phyloP scores from a whole-genome alignment of 2,329 filamentous ascomycete genomes.

The Conoideocrella luteorostrata region DNA sequence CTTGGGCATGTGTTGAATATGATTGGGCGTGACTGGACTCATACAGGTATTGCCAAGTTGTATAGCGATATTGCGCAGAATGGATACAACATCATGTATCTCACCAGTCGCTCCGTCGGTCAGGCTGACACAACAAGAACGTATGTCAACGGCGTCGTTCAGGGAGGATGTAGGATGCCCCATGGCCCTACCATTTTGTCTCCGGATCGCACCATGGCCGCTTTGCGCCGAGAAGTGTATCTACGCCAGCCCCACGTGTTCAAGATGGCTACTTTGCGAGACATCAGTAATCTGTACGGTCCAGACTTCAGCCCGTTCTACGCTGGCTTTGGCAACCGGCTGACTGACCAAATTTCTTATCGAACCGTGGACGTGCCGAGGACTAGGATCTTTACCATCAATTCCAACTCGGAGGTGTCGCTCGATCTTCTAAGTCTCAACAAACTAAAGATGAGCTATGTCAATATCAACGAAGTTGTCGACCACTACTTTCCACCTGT shows the following conservation, averaged over 20 bases:
- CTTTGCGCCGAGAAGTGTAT: constrained; percentile 85
- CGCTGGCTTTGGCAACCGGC: constrained; percentile 90
- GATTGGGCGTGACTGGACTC: constrained; percentile 97
- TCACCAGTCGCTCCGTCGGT: constrained; percentile 89
- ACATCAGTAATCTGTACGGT: constrained; percentile 85
- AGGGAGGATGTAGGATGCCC: constrained; percentile 80
- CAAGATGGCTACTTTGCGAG: constrained; percentile 96
- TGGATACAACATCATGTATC: constrained; percentile 97
- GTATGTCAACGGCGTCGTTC: constrained; percentile 82
- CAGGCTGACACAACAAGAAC: constrained; percentile 85
- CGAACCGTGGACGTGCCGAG: constrained; percentile 92
- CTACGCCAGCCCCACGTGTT: constrained; percentile 95
- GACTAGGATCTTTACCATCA: constrained; percentile 96
- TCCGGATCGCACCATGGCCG: constrained; percentile 91
- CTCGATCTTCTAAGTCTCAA: constrained; percentile 85
- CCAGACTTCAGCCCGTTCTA: constrained; percentile 79
- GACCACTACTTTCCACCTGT: constrained; percentile 98
- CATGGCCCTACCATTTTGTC: constrained; percentile 91
- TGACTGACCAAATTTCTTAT: constrained; percentile 95
- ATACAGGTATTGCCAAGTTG: constrained; percentile 90
- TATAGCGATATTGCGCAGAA: constrained; percentile 94
- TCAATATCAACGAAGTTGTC: constrained; percentile 93
- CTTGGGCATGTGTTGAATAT: constrained; percentile 91
- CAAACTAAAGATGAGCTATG: constrained; percentile 93
- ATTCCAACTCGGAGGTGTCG: constrained; percentile 92